A percentile compares a stretch with the other conserved stretches of the same genome.
phyloP scores from a whole-genome alignment of 2,329 filamentous ascomycete genomes.

The Aspergillus flavus region DNA sequence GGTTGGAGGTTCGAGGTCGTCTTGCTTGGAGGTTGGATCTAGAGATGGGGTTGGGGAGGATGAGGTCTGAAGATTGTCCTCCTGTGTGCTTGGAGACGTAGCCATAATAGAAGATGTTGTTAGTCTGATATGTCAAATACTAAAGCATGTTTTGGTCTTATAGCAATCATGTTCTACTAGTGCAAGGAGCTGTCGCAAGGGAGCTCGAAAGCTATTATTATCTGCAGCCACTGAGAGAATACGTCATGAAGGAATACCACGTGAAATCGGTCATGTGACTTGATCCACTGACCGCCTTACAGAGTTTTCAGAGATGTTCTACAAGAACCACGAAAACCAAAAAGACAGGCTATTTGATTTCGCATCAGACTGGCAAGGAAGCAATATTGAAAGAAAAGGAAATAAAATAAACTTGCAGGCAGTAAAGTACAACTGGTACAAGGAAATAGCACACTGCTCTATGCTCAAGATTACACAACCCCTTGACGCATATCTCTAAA shows the following conservation, averaged over 20 bases:
- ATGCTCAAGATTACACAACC: conserved; percentile 46
- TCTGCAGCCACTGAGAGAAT: not conserved
- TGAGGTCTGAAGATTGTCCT: not conserved
- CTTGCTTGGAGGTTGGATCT: not conserved
- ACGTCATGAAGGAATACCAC: not conserved
- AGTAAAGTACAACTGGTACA: conserved; percentile 54
- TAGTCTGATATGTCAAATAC: not conserved
- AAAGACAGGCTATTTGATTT: not conserved
- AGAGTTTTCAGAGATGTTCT: not conserved
- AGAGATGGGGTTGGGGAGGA: not conserved
- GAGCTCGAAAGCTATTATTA: not conserved
- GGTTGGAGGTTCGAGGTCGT: not conserved
- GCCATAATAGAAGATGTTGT: conserved; percentile 5
- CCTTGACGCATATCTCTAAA: conserved; percentile 49
- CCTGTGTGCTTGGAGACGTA: conserved; percentile 3
- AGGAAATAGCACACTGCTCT: conserved; percentile 46
- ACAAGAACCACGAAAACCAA: not conserved
- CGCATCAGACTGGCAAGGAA: conserved; percentile 12
- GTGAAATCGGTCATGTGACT: not conserved
- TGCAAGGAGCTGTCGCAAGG: not conserved
- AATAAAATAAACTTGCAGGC: conserved; percentile 47
- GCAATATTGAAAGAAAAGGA: conserved; percentile 37
- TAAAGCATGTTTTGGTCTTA: not conserved
- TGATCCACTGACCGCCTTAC: not conserved
- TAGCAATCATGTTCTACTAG: not conserved